phyloP scores from a whole-genome alignment of 805 yeast genomes.

The Zygoascus tannicola region DNA sequence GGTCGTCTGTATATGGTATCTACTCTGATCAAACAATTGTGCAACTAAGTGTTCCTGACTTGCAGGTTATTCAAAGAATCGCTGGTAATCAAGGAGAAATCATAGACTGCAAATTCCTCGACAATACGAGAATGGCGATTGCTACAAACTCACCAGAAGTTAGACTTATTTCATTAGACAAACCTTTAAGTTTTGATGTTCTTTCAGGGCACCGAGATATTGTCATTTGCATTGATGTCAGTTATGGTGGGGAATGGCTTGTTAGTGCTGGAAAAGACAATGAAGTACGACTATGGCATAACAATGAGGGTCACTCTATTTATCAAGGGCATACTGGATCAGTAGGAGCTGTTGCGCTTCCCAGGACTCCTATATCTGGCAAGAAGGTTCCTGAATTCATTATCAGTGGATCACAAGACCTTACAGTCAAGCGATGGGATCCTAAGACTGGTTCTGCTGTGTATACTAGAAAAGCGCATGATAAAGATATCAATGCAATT shows the following conservation, averaged over 20 bases:
- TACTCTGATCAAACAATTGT: slow-evolving; percentile 79
- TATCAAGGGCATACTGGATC: slow-evolving; percentile 84
- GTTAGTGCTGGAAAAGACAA: slow-evolving; percentile 89
- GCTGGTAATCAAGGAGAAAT: slow-evolving; percentile 96
- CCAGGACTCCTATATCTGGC: slow-evolving; percentile 35
- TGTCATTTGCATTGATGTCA: slow-evolving; percentile 68
- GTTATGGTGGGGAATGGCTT: slow-evolving; percentile 78
- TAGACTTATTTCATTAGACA: slow-evolving; percentile 43
- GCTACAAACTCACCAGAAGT: slow-evolving; percentile 92
- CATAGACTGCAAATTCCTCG: slow-evolving; percentile 71
- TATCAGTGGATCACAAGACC: slow-evolving; percentile 76
- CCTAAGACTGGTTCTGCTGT: slow-evolving; percentile 46
- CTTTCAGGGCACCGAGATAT: slow-evolving; percentile 81
- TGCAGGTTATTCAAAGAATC: slow-evolving; percentile 38
- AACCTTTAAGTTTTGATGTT: slow-evolving; percentile 50
- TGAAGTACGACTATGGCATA: slow-evolving; percentile 72
- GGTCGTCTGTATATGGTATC: slow-evolving; percentile 37
- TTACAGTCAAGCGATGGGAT: slow-evolving; percentile 79
- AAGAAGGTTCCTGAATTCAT: slow-evolving; percentile 49
- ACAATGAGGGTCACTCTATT: slow-evolving; percentile 41
- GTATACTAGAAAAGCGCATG: slow-evolving; percentile 93
- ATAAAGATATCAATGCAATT: slow-evolving; percentile 84
- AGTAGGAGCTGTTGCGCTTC: slow-evolving; percentile 71
- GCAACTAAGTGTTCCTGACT: slow-evolving; percentile 39
- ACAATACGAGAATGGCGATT: slow-evolving; percentile 59